Percentiles rank a stretch among this genome's conserved stretches.
Evolutionary conservation across 1,284 basidiomycete genomes (phyloP).

Genomic region (Bondarzewia mesenterica): DNA sequence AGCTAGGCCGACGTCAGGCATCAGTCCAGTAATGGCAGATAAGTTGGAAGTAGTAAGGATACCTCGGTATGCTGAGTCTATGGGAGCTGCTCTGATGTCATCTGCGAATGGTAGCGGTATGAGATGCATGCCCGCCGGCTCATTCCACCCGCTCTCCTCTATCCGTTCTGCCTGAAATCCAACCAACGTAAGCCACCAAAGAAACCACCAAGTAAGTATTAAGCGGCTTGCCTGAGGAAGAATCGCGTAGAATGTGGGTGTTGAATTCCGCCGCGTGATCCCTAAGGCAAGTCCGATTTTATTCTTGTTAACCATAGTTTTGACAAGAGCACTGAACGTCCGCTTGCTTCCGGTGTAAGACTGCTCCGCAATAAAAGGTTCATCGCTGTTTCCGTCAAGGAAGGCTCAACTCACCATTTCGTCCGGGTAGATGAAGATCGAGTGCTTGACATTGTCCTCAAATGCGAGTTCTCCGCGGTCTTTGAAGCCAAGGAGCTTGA

Average conservation of each 20-base stretch:
- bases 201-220: background rate
- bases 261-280: slow-evolving; percentile 63
- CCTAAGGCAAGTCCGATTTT: slow-evolving; percentile 78
- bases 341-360: slow-evolving; percentile 85
- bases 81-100: slow-evolving; percentile 78
- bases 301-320: slow-evolving; percentile 75
- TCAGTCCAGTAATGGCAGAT: background rate
- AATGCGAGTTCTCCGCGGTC: slow-evolving; percentile 62
- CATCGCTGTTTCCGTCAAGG: too few species aligned
- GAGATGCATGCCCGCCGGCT: slow-evolving; percentile 89
- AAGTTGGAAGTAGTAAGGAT: slow-evolving; percentile 10
- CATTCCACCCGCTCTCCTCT: slow-evolving; percentile 68
- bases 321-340: slow-evolving; percentile 83
- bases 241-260: slow-evolving; percentile 79
- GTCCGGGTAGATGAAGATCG: slow-evolving; percentile 88
- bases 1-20: slow-evolving; percentile 34
- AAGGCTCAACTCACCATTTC: slow-evolving; percentile 50
- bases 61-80: slow-evolving; percentile 52
- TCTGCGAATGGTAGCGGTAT: slow-evolving; percentile 91
- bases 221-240: slow-evolving; percentile 72
- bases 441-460: slow-evolving; percentile 89
- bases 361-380: slow-evolving; percentile 27
- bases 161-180: slow-evolving; percentile 55
- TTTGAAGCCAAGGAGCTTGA: slow-evolving; percentile 93
- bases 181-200: slow-evolving; percentile 2